Base-by-base conservation (phyloP, 1,284 basidiomycete genomes). In the Pseudozyma thailandica region DNA sequence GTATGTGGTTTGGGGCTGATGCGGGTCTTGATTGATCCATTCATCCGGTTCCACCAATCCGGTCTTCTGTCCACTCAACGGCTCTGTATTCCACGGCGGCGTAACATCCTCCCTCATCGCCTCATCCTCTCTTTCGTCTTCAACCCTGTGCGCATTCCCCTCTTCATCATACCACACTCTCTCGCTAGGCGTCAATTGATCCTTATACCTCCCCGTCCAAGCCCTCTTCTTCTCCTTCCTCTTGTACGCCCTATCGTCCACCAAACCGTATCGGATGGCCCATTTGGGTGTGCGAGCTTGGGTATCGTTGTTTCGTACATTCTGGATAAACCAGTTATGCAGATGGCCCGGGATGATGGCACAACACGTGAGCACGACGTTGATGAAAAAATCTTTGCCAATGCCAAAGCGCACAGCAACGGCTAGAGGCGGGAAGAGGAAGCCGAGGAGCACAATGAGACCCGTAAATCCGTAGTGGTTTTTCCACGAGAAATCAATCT, bases 361-460 rank as follows among this genome's bases (percentile, higher is more conserved):
- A 82, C 89, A 90, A 59, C 96, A 87, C 21, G 93, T 96, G 45
- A 95, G 84, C 70, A 97, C 78, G 12, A 93, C 83, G 83, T 98
- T 98, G 77, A 98, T 85, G 88, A 91, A 94, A 84, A 98, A 96
- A 84, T 97, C 95, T 41, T 84, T 85, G 4, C 93, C 94, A 77
- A 98, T 88, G 27, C 95, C 95, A 84, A 98, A 98, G 54, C 95
- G 88, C 20, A 92, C 90, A 18, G 93, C 92, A 37, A 98, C 93
- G 66, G 95, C 95, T 9, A 82, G 53, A 8, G 78, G 78, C 0
- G 80, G 80, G 13, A 82, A 60, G n/a, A 82, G 55, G 49, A 80
- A 76, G 25, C 80, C 80, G 25, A 65, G 62, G 1, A 82, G 7
- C 10, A 74, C 56, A 38, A 82, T 77, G 13, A 82, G 31, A 20